Conservation (phyloP, 495 filamentous ascomycete genomes). For the Talaromyces borbonicus region DNA sequence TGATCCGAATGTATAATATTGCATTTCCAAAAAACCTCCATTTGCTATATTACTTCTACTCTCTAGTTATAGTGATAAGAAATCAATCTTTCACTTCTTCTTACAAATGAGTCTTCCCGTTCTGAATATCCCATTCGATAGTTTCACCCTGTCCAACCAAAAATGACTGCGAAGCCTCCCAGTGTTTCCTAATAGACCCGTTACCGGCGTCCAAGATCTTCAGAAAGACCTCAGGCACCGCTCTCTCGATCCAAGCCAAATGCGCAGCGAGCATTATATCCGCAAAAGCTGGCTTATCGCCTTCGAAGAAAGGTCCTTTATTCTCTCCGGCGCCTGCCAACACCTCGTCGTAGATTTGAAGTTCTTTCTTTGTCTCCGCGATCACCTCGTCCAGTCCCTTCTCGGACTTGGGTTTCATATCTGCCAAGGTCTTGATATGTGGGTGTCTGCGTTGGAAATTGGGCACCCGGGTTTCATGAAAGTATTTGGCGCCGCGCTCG, state of each 20-base stretch:
- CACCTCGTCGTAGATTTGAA: neutral
- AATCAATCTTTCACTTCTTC: neutral
- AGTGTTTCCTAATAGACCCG: conserved; percentile 1
- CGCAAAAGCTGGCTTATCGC: conserved; percentile 1
- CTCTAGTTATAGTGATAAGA: neutral
- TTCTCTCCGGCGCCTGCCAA: neutral
- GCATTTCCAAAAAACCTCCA: neutral
- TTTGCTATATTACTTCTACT: neutral
- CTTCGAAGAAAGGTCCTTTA: conserved; percentile 2
- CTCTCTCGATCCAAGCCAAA: conserved; percentile 4
- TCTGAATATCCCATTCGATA: neutral
- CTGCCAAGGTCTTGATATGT: neutral
- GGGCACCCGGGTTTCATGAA: conserved; percentile 1
- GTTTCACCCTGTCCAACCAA: conserved; percentile 3
- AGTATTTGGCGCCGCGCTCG: conserved; percentile 2
- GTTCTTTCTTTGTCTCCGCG: conserved; percentile 1
- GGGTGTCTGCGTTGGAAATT: neutral
- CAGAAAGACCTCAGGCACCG: conserved; percentile 1
- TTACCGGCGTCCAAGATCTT: neutral
- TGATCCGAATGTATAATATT: neutral
- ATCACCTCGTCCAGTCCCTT: neutral
- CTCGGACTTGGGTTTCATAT: neutral
- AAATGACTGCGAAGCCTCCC: conserved; percentile 3
- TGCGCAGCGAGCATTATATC: conserved; percentile 5
- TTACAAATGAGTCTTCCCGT: too few relatives aligned